Evolutionary conservation across 441 rosid species (phyloP), one percentile per base, ranked within the genome.

Genomic region (Aleurites moluccanus): DNA sequence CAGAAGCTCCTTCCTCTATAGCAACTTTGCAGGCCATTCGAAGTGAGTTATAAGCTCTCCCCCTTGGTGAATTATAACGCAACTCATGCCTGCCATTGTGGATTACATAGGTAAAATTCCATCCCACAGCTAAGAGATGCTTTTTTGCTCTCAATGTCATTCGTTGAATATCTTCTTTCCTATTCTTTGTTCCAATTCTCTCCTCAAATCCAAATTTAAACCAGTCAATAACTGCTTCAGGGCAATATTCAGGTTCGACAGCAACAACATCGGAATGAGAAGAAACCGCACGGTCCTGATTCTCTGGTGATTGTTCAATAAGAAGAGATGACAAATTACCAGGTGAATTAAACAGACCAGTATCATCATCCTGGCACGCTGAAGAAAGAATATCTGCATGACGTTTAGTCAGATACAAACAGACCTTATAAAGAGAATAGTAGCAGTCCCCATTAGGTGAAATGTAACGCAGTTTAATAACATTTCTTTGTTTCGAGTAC

Each of bases 361-460:
- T 49, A 28, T 73, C 42, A 28, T 77, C 77, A 50, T 73, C 79
- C 69, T 70, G 76, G 52, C 77, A 72, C 55, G 23, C 47, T 8
- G 61, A 53, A 64, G 70, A 63, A 74, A 44, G 73, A 30, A 64
- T 67, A 70, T 45, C 25, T 6, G 35, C n/a, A 21, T 75, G 33
- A 10, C 56, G n/a, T 74, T 79, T 50, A 21, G 13, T 69, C 78
- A 91, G 73, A 75, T 62, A 60, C 47, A 67, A 72, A 78, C 97
- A 92, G 44, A 83, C 86, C 75, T 65, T 78, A 66, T 61, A 75
- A 80, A 94, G 91, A 76, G 97, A 92, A 64, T 80, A 44, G 82
- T 85, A 80, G 30, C 40, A 23, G 75, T 77, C 82, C 50, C 94
- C 90, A 56, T 79, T 77, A 68, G 97, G 98, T 62, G 98, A 88